Base-by-base conservation (phyloP, 2,329 filamentous ascomycete species). In the Amesomyces nigricolor region DNA sequence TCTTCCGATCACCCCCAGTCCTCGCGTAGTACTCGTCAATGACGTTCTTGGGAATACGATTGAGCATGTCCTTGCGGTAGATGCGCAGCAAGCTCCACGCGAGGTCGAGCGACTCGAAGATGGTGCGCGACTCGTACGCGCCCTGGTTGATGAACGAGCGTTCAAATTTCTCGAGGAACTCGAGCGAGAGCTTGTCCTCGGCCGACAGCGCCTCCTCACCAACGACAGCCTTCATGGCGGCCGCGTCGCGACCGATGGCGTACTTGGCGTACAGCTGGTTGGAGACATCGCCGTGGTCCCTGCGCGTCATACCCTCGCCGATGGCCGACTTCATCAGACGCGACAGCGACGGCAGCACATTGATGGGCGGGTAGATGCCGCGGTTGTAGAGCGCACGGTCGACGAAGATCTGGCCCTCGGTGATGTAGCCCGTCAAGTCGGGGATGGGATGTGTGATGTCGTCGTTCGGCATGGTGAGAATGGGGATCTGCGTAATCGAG, bases 241-340 rank as follows among this genome's bases (percentile, higher is more conserved):
- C 92, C 17, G 94, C 94, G 68, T 99, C 94, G 81, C 92, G 91
- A 70, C 94, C 94, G 70, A 99, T 97, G 73, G 94, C 94, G 72
- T 99, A 99, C 77, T 99, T 99, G 75, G 94, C 94, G 73, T 99
- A 99, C 62, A 99, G 83, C 80, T 99, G 94, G 80, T 99, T 99
- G 64, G 94, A 99, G 49, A 99, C 94, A 75, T 99, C 94, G 65
- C 90, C 89, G 75, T 99, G 94, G 68, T 99, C 95, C 74, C 89
- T 91, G 67, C 94, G 88, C 26, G 94, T 99, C 81, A 91, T 92
- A 62, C 90, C 90, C 76, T 97, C 91, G 66, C 94, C 94, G 68
- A 99, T 99, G 72, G 94, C 94, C 68, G 94, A 99, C 77, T 99
- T 99, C 94, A 99, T 99, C 70, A 99, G 87, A 83, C 94, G 94